phyloP scores from a whole-genome alignment of 306 rosid genomes.

The Inga laurina region DNA sequence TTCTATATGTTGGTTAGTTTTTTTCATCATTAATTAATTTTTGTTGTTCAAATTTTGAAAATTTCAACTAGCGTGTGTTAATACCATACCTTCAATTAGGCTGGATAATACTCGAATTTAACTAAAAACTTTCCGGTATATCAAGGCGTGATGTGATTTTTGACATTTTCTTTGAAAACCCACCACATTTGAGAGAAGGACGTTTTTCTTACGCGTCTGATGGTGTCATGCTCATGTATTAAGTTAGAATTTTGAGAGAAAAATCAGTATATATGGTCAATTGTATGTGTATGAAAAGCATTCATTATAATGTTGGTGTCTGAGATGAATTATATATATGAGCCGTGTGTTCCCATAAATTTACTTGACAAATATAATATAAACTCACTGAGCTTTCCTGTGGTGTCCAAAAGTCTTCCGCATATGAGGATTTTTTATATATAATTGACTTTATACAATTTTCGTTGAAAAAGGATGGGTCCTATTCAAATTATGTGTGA shows the following conservation, averaged over 20 bases:
- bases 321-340: background rate
- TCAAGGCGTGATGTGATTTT: background rate
- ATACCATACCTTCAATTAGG: too few species aligned
- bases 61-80: background rate
- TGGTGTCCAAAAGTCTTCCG: background rate
- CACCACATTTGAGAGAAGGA: background rate
- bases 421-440: background rate
- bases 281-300: constrained; percentile 14
- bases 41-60: background rate
- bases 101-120: too few species aligned
- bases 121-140: too few species aligned
- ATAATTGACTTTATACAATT: background rate
- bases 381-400: constrained; percentile 1
- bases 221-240: background rate
- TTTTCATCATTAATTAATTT: background rate
- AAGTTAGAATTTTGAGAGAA: background rate
- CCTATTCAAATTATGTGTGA: background rate
- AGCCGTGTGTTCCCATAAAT: background rate
- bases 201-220: background rate
- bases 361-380: background rate
- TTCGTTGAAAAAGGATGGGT: background rate
- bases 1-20: background rate
- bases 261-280: constrained; percentile 10
- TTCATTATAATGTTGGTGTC: background rate
- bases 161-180: background rate